A percentile compares a stretch with the other conserved stretches of the same genome.
phyloP scores from a whole-genome alignment of 2,329 filamentous ascomycete species.

The Colletotrichum tabaci region DNA sequence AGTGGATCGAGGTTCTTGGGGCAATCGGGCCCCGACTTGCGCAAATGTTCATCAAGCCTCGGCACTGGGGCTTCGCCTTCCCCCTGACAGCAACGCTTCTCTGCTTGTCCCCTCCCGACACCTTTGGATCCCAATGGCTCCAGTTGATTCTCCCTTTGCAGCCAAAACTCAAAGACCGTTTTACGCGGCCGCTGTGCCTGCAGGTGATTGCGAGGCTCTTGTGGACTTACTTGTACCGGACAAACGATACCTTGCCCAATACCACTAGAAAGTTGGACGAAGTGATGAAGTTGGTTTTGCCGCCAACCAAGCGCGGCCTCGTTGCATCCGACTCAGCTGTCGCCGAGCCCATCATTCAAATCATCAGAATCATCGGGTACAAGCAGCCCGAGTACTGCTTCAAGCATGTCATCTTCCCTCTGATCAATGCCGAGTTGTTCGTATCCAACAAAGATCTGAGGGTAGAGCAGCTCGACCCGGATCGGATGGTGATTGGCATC shows the following conservation, averaged over 20 bases:
- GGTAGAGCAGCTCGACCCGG: slow-evolving; percentile 94
- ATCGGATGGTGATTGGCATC: slow-evolving; percentile 97
- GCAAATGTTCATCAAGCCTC: slow-evolving; percentile 90
- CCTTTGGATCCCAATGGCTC: slow-evolving; percentile 89
- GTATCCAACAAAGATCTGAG: slow-evolving; percentile 81
- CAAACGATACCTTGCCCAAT: slow-evolving; percentile 77
- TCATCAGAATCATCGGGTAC: slow-evolving; percentile 94
- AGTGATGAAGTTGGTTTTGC: slow-evolving; percentile 86
- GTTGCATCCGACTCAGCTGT: slow-evolving; percentile 87
- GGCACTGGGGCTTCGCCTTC: slow-evolving; percentile 92
- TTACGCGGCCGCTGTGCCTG: slow-evolving; percentile 82
- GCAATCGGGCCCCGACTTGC: slow-evolving; percentile 83
- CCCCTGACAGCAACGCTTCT: slow-evolving; percentile 89
- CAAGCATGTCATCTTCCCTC: slow-evolving; percentile 90
- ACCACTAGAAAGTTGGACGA: slow-evolving; percentile 89
- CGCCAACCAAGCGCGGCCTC: slow-evolving; percentile 83
- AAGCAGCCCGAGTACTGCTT: slow-evolving; percentile 96
- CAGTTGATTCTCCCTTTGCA: slow-evolving; percentile 84
- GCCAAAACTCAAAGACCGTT: slow-evolving; percentile 86
- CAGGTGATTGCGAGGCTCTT: slow-evolving; percentile 91
- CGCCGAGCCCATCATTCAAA: slow-evolving; percentile 90
- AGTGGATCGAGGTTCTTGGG: slow-evolving; percentile 89
- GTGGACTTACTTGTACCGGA: slow-evolving; percentile 95
- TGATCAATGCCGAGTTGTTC: slow-evolving; percentile 95
- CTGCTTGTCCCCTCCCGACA: slow-evolving; percentile 88